Conservation (phyloP, 257 asterid genomes). For the Eucommia ulmoides region DNA sequence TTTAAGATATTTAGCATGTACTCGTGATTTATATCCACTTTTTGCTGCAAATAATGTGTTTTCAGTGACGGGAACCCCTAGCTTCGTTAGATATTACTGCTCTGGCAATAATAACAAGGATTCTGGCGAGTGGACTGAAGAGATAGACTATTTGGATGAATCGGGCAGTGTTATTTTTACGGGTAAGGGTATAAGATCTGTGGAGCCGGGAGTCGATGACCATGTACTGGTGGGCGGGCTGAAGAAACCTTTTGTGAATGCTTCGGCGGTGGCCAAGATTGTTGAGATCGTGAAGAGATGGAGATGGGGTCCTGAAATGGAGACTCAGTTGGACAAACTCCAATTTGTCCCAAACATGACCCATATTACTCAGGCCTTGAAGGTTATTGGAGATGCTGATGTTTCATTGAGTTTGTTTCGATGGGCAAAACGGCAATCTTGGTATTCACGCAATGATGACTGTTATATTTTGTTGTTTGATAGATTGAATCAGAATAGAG, state of each 20-base stretch:
- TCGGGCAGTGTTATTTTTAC: slow-evolving; percentile 77
- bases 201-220: slow-evolving; percentile 79
- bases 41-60: slow-evolving; percentile 6
- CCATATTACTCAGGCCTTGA: slow-evolving; percentile 73
- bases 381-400: slow-evolving; percentile 60
- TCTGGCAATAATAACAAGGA: slow-evolving; percentile 28
- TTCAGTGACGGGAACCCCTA: slow-evolving; percentile 4
- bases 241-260: slow-evolving; percentile 67
- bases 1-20: slow-evolving; percentile 14
- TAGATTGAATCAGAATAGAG: slow-evolving; percentile 53
- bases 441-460: slow-evolving; percentile 65
- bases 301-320: slow-evolving; percentile 99
- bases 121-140: slow-evolving; percentile 63
- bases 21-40: slow-evolving; percentile 4
- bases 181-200: slow-evolving; percentile 80
- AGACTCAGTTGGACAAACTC: slow-evolving; percentile 64
- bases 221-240: slow-evolving; percentile 83
- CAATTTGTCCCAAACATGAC: slow-evolving; percentile 80
- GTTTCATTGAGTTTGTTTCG: slow-evolving; percentile 70
- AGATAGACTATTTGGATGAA: slow-evolving; percentile 75
- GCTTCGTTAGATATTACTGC: slow-evolving; percentile 31
- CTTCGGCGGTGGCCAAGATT: slow-evolving; percentile 79
- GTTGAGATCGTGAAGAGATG: slow-evolving; percentile 89
- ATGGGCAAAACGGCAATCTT: slow-evolving; percentile 82
- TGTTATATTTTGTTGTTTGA: slow-evolving; percentile 63